Percentiles rank a stretch among this genome's conserved stretches.
phyloP scores from a whole-genome alignment of 108 stramenopile species.

The Bacterosira constricta region DNA sequence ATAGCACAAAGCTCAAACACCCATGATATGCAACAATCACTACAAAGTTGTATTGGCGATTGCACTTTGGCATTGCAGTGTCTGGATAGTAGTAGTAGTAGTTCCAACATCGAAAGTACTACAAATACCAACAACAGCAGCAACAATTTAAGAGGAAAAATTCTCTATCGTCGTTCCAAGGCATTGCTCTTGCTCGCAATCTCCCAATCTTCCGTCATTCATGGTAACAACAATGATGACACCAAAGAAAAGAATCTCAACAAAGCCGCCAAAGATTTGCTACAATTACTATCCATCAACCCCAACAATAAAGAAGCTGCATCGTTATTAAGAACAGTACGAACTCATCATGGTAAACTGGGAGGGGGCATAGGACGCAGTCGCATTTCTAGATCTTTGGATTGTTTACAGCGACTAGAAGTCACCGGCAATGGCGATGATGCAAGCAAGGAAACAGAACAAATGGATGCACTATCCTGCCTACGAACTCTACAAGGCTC shows the following conservation, averaged over 20 bases:
- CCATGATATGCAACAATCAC: slow-evolving; percentile 21
- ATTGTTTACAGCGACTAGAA: slow-evolving; percentile 5
- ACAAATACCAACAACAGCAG: slow-evolving; percentile 22
- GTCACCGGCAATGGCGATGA: not conserved
- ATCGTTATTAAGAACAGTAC: slow-evolving; percentile 58
- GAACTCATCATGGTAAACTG: slow-evolving; percentile 52
- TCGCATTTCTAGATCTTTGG: slow-evolving; percentile 49
- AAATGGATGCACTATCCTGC: slow-evolving; percentile 28
- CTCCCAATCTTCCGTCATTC: not conserved
- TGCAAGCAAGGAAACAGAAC: slow-evolving; percentile 7
- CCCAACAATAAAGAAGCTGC: slow-evolving; percentile 69
- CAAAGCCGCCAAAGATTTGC: slow-evolving; percentile 74
- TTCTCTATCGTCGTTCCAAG: slow-evolving; percentile 83
- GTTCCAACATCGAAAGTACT: not conserved
- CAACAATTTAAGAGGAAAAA: slow-evolving; percentile 51
- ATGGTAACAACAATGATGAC: slow-evolving; percentile 31
- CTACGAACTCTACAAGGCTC: slow-evolving; percentile 58
- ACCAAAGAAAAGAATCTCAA: slow-evolving; percentile 47
- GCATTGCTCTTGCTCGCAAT: slow-evolving; percentile 52
- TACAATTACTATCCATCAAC: slow-evolving; percentile 67
- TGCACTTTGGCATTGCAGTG: slow-evolving; percentile 59
- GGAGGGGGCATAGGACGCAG: slow-evolving; percentile 39
- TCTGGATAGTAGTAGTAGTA: slow-evolving; percentile 30
- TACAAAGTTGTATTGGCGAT: slow-evolving; percentile 66
- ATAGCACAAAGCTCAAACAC: not conserved